A percentile compares a stretch with the other conserved stretches of the same genome.
phyloP scores from a whole-genome alignment of 139 green algal genomes.

The Mesotaenium endlicherianum region DNA sequence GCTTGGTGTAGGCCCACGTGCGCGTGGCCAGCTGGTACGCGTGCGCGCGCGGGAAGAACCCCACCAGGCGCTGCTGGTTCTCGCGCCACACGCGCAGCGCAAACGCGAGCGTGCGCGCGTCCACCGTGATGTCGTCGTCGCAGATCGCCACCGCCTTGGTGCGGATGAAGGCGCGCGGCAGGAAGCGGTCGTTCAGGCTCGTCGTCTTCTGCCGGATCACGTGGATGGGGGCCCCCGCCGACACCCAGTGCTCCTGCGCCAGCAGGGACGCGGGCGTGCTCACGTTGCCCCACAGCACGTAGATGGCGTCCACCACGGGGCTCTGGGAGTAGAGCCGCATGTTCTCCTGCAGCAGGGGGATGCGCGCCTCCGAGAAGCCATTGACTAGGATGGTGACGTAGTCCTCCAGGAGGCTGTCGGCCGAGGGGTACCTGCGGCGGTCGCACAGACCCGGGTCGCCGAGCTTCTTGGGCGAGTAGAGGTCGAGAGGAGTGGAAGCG shows the following conservation, averaged over 20 bases:
- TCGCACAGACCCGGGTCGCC: slow-evolving; percentile 4
- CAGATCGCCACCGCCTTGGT: slow-evolving; percentile 38
- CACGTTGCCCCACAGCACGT: slow-evolving; percentile 39
- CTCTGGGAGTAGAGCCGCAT: slow-evolving; percentile 34
- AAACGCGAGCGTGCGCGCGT: slow-evolving; percentile 17
- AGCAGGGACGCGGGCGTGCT: slow-evolving; percentile 11
- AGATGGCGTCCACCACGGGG: slow-evolving; percentile 37
- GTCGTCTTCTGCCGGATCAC: slow-evolving; percentile 27
- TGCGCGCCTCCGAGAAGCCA: slow-evolving; percentile 27
- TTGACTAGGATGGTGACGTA: slow-evolving; percentile 38
- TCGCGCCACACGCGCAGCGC: slow-evolving; percentile 32
- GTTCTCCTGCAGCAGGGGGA: slow-evolving; percentile 26
- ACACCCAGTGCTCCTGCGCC: neutral
- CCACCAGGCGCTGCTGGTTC: slow-evolving; percentile 35
- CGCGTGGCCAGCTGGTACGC: neutral
- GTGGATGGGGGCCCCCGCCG: slow-evolving; percentile 17
- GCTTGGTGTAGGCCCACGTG: slow-evolving; percentile 37
- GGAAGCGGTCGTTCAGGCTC: slow-evolving; percentile 49
- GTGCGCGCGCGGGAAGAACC: slow-evolving; percentile 45
- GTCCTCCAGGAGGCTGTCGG: slow-evolving; percentile 10
- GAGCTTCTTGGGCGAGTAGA: neutral
- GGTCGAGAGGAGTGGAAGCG: slow-evolving; percentile 2
- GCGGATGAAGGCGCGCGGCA: slow-evolving; percentile 39
- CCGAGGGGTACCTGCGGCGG: slow-evolving; percentile 21
- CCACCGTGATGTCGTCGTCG: slow-evolving; percentile 43